Base-by-base conservation (phyloP, 208 protist species). In the Crithidia brevicula region DNA sequence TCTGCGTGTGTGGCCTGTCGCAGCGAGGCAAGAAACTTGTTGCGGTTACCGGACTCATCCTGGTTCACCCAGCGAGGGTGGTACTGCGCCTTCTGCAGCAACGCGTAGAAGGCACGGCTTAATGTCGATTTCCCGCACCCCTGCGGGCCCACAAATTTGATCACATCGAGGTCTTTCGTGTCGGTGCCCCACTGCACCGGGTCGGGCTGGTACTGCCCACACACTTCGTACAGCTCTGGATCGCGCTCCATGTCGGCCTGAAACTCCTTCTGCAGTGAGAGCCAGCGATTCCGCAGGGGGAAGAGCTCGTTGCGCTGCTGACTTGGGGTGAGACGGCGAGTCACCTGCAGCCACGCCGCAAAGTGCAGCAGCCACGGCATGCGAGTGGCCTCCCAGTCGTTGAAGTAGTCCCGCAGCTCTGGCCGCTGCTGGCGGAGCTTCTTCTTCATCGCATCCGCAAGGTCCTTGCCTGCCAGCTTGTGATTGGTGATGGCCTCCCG, bases 41-140 rank as follows among this genome's bases (percentile, higher is more conserved):
- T 42, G 20, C 76, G 72, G 36, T 67, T 67, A 23, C 86, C 86
- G 5, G 63, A 36, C 66, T 92, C 86, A 60, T 91, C 86, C 60
- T 91, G 86, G 67, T 91, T 91, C 36, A 85, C 67, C 86, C 86
- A 92, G n/a, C 71, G 57, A 4, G 83, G 83, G 31, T 27, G 31
- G 52, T 65, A 77, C 22, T 61, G 18, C 20, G 73, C 78, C 33
- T 79, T 38, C 25, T 28, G n/a, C 40, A 89, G 70, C 4, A 89
- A 59, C 4, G 62, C 66, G 67, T 60, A 88, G 50, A 92, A 58
- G 18, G 73, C 64, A 8, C 86, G 81, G 16, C 78, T 67, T 51
- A 88, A 52, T 8, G 81, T 86, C 1, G 86, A 92, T 75, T 92
- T 92, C 11, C 86, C 86, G 53, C 77, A 83, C 18, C 86, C 86